Conservation (phyloP, 495 filamentous ascomycete genomes). For the Staphylotrichum longicolle region DNA sequence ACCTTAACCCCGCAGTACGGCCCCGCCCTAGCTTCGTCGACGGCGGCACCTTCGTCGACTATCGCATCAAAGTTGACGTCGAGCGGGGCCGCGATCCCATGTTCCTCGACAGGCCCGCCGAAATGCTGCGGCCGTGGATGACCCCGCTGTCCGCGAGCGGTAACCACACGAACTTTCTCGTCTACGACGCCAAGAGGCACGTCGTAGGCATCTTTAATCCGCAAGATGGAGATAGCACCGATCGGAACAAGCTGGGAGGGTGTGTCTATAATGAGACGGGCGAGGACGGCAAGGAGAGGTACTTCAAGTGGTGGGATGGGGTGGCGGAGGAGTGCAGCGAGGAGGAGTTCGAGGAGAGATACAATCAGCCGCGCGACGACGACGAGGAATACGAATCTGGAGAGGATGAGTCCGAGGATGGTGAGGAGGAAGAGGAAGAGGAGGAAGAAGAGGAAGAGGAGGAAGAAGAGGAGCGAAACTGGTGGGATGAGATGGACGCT, state of each 20-base stretch:
- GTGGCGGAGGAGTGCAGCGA: background rate
- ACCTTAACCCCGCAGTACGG: constrained; percentile 9
- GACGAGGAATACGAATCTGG: background rate
- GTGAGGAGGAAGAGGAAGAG: background rate
- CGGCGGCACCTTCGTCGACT: constrained; percentile 14
- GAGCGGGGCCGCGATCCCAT: constrained; percentile 11
- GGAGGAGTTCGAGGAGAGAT: background rate
- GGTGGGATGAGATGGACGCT: constrained; percentile 20
- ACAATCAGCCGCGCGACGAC: background rate
- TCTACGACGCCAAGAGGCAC: constrained; percentile 27
- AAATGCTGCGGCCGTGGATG: constrained; percentile 17
- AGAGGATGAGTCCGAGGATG: background rate
- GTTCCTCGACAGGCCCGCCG: background rate
- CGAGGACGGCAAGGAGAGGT: background rate
- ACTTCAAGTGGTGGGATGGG: background rate
- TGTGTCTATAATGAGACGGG: background rate
- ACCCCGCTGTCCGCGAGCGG: constrained; percentile 14
- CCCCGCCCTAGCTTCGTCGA: background rate
- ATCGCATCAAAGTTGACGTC: constrained; percentile 6
- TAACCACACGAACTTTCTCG: constrained; percentile 16
- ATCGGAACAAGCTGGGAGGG: constrained; percentile 11
- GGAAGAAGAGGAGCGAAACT: constrained; percentile 4
- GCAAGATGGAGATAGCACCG: constrained; percentile 6
- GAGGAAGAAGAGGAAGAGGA: constrained; percentile 7
- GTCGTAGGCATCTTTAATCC: constrained; percentile 26